Base-by-base conservation (phyloP, 192 early-diverging fungal species). In the Backusella psychrophila region DNA sequence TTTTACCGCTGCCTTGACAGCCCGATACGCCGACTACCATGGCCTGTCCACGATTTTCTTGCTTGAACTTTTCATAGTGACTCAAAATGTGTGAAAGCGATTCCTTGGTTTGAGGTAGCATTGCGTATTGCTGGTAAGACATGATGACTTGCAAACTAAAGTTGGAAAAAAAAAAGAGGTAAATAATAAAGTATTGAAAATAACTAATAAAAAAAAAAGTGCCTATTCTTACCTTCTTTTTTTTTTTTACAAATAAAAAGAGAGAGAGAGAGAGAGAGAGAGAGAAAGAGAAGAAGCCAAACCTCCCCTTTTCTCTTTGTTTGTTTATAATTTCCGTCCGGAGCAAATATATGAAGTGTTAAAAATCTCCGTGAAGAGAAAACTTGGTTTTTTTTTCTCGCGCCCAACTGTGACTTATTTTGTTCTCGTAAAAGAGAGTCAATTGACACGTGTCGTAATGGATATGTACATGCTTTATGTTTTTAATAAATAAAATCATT, bases 1-100 rank as follows among this genome's bases (percentile, higher is more conserved):
- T 91, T 75, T 90, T 91, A 74, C 89, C 95, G 67, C 89, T 87
- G 14, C 95, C 95, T 84, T 97, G 95, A 12, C 92, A 90, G 0
- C 94, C 94, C 29, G 83, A 90, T 66, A 96, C 84, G n/a, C 92
- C 93, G 9, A 96, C 90, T 9, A 94, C 78, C 26, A 95, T 79
- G 9, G 91, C 89, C 1, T 35, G 72, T 0, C n/a, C n/a, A 49
- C 17, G 38, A 17, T 52, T 15, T 19, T 71, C 49, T 23, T 78
- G 41, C 15, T 29, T 53, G 23, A 65, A 81, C 11, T 23, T 38
- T 26, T 65, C 68, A 59, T 78, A 75, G 65, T 83, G 82, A 0
- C 75, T 29, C 2, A 83, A 46, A 42, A 83, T 83, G 41, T 80
- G 77, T 1, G 75, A 23, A 9, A 83, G 69, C 12, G 82, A 68